phyloP scores from a whole-genome alignment of 768 basidiomycete species.

The Mycena olivaceomarginata region DNA sequence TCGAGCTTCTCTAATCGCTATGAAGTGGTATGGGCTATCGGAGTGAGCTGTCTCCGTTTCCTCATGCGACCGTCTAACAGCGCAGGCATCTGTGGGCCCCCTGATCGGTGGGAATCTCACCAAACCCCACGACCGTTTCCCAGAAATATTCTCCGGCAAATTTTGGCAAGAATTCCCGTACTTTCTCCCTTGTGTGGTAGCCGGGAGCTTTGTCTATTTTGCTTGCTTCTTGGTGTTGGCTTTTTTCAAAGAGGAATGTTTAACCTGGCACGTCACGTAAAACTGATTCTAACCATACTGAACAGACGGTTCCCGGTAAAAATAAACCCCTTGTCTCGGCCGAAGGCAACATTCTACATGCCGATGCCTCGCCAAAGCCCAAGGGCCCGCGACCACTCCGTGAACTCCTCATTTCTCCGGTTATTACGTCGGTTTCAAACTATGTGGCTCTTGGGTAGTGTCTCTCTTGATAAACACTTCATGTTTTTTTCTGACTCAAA shows the following conservation, averaged over 20 bases:
- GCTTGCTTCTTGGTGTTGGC: neutral
- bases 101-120: neutral
- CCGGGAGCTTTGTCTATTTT: neutral
- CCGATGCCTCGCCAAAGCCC: too few relatives aligned
- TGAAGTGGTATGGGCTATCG: neutral
- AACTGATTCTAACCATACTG: neutral
- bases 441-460: neutral
- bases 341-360: too few relatives aligned
- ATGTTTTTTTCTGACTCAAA: too few relatives aligned
- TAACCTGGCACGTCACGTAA: neutral
- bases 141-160: neutral
- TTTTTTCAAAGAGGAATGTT: neutral
- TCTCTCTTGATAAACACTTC: too few relatives aligned
- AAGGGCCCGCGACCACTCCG: neutral
- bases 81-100: too few relatives aligned
- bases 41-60: neutral
- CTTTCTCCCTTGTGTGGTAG: neutral
- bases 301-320: neutral
- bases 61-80: too few relatives aligned
- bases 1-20: neutral
- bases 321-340: neutral
- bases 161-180: neutral
- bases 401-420: neutral
- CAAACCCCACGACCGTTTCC: neutral
- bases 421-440: neutral